A percentile compares a stretch with the other conserved stretches of the same genome.
phyloP scores from a whole-genome alignment of 2,329 filamentous ascomycete genomes.

The Monilinia vaccinii-corymbosi region DNA sequence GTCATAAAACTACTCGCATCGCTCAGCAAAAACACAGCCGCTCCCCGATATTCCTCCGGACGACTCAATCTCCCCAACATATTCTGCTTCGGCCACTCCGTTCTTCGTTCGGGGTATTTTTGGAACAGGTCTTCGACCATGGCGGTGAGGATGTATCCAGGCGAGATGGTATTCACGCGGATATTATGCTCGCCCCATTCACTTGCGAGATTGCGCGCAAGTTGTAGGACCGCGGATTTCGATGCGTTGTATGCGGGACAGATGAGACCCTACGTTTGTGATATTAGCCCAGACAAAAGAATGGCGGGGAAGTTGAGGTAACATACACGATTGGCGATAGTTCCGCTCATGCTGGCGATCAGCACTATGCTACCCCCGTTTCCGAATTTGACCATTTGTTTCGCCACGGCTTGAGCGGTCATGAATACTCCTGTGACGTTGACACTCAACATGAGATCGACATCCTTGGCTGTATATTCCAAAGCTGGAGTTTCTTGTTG shows the following conservation, averaged over 20 bases:
- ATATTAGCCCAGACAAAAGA: not conserved
- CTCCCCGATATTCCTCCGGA: conserved; percentile 62
- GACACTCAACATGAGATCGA: conserved; percentile 70
- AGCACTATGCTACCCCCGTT: conserved; percentile 53
- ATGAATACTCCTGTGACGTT: conserved; percentile 82
- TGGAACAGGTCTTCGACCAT: conserved; percentile 79
- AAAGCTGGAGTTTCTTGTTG: conserved; percentile 78
- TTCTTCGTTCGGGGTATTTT: conserved; percentile 57
- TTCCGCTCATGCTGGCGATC: conserved; percentile 63
- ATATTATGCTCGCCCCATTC: conserved; percentile 64
- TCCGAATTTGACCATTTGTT: conserved; percentile 56
- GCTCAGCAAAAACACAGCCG: conserved; percentile 58
- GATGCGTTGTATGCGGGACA: conserved; percentile 65
- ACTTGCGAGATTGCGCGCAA: conserved; percentile 58
- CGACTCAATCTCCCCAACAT: conserved; percentile 66
- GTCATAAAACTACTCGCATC: conserved; percentile 65
- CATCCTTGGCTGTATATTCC: conserved; percentile 68
- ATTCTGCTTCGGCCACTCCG: conserved; percentile 72
- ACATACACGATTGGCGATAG: conserved; percentile 51
- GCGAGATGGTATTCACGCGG: conserved; percentile 72
- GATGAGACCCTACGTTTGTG: conserved; percentile 40
- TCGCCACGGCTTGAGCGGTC: conserved; percentile 81
- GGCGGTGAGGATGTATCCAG: conserved; percentile 70
- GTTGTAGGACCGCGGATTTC: conserved; percentile 65
- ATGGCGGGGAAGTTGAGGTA: conserved; percentile 10